phyloP scores from a whole-genome alignment of 1,284 basidiomycete species.

The Sparassis latifolia region DNA sequence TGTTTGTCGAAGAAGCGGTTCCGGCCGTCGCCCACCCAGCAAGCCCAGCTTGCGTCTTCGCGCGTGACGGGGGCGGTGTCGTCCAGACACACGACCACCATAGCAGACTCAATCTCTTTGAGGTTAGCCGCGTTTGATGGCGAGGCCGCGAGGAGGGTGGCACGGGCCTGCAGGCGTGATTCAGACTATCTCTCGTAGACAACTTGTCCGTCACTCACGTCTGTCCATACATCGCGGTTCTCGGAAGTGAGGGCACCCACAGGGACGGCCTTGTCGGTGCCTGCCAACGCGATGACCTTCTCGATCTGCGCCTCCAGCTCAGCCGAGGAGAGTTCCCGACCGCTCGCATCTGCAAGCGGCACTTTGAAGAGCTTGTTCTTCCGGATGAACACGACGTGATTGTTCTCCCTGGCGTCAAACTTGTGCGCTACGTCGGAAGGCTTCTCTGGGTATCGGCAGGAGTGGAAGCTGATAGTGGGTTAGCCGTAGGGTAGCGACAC shows the following conservation, averaged over 20 bases:
- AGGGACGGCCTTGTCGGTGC: slow-evolving; percentile 48
- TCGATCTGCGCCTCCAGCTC: slow-evolving; percentile 84
- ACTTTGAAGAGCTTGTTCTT: slow-evolving; percentile 91
- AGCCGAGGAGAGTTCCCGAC: slow-evolving; percentile 62
- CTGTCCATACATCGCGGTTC: slow-evolving; percentile 88
- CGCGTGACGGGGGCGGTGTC: slow-evolving; percentile 73
- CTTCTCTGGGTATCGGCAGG: slow-evolving; percentile 79
- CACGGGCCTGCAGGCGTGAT: slow-evolving; percentile 42
- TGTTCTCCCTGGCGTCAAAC: slow-evolving; percentile 71
- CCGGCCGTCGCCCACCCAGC: slow-evolving; percentile 90
- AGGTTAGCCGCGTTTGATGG: slow-evolving; percentile 62
- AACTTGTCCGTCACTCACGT: slow-evolving; percentile 38
- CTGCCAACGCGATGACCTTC: slow-evolving; percentile 68
- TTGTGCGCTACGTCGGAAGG: slow-evolving; percentile 82
- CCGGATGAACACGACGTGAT: slow-evolving; percentile 87
- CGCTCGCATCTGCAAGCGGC: slow-evolving; percentile 55
- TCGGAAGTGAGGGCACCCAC: slow-evolving; percentile 85
- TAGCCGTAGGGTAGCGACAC: background rate
- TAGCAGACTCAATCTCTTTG: slow-evolving; percentile 84
- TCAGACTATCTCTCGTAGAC: background rate
- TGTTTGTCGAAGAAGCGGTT: slow-evolving; percentile 99
- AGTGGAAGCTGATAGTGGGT: slow-evolving; percentile 65
- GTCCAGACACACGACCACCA: slow-evolving; percentile 86
- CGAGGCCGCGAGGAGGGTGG: slow-evolving; percentile 59
- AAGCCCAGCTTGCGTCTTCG: slow-evolving; percentile 78